Evolutionary conservation across 1,139 yeast genomes (phyloP).

Genomic region (Geotrichum aggregatum): DNA sequence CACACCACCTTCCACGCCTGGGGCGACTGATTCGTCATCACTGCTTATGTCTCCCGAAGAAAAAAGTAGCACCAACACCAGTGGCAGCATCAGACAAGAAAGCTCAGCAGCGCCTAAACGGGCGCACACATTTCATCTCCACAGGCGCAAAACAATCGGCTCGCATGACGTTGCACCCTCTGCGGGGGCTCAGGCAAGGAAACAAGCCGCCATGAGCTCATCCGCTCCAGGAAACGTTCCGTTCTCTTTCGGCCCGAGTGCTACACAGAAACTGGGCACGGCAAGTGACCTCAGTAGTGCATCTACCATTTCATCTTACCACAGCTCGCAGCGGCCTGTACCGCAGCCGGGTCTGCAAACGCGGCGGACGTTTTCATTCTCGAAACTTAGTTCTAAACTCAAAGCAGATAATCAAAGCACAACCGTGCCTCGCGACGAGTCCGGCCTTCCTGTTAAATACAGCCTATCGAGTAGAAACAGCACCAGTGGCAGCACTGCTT

Average conservation of each 20-base stretch:
- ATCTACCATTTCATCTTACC: conserved; percentile 17
- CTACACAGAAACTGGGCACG: conserved; percentile 15
- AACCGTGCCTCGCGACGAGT: background rate
- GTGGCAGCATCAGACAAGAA: background rate
- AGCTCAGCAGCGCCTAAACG: conserved; percentile 12
- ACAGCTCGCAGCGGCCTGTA: conserved; percentile 20
- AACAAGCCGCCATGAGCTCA: conserved; percentile 7
- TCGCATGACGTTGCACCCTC: conserved; percentile 15
- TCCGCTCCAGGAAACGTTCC: conserved; percentile 12
- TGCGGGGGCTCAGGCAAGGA: conserved; percentile 16
- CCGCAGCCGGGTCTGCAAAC: conserved; percentile 14
- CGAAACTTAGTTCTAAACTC: conserved; percentile 18
- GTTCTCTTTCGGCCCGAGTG: conserved; percentile 17
- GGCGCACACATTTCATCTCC: conserved; percentile 16
- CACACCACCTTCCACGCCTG: background rate
- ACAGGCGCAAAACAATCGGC: conserved; percentile 15
- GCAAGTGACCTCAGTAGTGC: conserved; percentile 17
- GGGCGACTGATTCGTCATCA: background rate
- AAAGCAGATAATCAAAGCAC: background rate
- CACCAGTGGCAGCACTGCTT: conserved; percentile 2
- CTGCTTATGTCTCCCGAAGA: background rate
- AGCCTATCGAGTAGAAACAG: conserved; percentile 7
- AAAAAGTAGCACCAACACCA: background rate
- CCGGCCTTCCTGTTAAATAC: background rate
- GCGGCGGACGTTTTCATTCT: conserved; percentile 19